Evolutionary conservation across 192 early-diverging fungal genomes (phyloP).

Genomic region (Coemansia sp.): DNA sequence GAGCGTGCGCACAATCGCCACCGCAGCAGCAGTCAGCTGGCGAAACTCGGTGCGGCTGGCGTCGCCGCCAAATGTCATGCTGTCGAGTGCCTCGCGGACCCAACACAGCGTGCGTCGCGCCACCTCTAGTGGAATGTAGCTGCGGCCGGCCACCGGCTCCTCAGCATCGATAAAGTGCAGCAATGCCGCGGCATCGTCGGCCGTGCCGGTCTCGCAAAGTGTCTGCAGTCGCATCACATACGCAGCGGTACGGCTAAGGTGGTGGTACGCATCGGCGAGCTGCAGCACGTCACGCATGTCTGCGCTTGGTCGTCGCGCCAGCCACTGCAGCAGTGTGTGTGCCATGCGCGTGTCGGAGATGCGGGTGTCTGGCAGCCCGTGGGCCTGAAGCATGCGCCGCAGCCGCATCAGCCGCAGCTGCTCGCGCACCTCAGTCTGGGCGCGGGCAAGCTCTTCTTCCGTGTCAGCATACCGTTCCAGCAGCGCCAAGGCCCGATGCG

Average conservation of each 20-base stretch:
- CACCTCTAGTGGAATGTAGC: constrained; percentile 29
- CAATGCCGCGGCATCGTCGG: constrained; percentile 8
- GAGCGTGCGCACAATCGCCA: constrained; percentile 21
- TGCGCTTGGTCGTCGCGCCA: constrained; percentile 50
- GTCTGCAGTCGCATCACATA: constrained; percentile 54
- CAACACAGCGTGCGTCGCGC: constrained; percentile 35
- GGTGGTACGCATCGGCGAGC: constrained; percentile 60
- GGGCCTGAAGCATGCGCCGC: constrained; percentile 56
- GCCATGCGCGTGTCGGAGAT: constrained; percentile 57
- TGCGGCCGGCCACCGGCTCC: constrained; percentile 8
- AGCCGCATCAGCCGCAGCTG: constrained; percentile 63
- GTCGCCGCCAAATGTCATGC: constrained; percentile 24
- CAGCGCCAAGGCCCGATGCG: constrained; percentile 10
- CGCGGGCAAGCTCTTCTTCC: constrained; percentile 14
- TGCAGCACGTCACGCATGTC: constrained; percentile 56
- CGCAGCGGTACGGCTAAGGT: constrained; percentile 52
- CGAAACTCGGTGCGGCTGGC: constrained; percentile 23
- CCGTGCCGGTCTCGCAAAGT: constrained; percentile 48
- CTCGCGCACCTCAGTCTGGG: constrained; percentile 52
- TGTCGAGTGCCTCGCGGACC: constrained; percentile 39
- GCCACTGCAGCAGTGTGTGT: constrained; percentile 52
- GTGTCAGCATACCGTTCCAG: constrained; percentile 2
- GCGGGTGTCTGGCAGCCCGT: constrained; percentile 58
- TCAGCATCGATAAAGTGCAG: constrained; percentile 17
- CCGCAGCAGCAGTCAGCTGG: constrained; percentile 5